Evolutionary conservation across 768 basidiomycete species (phyloP), one percentile per base, ranked within the genome.

Genomic region (Agaricus subrufescens): DNA sequence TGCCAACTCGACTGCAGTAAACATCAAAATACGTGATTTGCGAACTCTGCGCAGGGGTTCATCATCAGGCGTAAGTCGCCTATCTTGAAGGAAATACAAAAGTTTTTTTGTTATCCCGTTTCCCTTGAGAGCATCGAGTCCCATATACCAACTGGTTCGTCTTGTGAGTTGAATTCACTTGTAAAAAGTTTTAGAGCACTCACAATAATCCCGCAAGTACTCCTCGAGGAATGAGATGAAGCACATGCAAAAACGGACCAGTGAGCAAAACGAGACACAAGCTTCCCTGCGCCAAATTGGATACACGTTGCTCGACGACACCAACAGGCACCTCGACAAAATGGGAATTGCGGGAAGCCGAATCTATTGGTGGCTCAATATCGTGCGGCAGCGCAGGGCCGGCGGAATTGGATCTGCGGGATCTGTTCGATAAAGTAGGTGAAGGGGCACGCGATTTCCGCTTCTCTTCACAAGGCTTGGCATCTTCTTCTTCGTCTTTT

Each of bases 241-340:
- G 71, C 25, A 95, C 76, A 62, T 89, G 87, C 45, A 97, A 68
- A 66, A 97, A 89, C 0, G 94, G 94, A 0, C 85, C 82, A 0
- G 84, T 86, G 59, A 97, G 82, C 23, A 94, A 77, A 15, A 93
- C 84, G 6, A 97, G 78, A 65, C 83, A 91, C 34, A 92, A 69
- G 11, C 82, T 69, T 23, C 95, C 92, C 68, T 97, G 90, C 0
- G 85, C 87, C 19, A 97, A 77, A 66, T 97, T 95, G 7, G 92
- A 95, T 10, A 92, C 84, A n/a, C 94, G 80, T 70, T 97, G 94
- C 66, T 98, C 94, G 3, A 97, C 89, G 1, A 97, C 89, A 0
- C 81, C 81, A 7, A 90, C 61, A 1, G 88, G 86, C 0, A 83
- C 75, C 63, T 87, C 85, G 44, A 63, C 70, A 31, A 61, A 59